Percentiles rank a stretch among this genome's conserved stretches.
Evolutionary conservation across 1,139 yeast genomes (phyloP).

Genomic region (Petasospora fabianii): DNA sequence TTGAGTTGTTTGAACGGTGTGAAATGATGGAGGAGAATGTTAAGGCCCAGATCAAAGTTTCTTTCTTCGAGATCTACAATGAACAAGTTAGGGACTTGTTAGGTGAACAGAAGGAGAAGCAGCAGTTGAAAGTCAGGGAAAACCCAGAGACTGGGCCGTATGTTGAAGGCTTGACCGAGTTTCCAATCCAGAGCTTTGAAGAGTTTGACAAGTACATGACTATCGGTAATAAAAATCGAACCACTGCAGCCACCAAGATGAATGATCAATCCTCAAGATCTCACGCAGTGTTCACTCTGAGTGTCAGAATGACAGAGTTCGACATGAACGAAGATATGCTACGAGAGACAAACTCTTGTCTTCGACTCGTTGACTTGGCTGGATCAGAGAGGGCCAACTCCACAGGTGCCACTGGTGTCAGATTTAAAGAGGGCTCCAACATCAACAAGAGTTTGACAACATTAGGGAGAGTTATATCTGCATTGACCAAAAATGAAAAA

Average conservation of each 20-base stretch:
- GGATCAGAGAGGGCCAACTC: conserved; percentile 71
- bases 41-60: conserved; percentile 57
- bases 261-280: conserved; percentile 76
- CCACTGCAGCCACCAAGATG: conserved; percentile 66
- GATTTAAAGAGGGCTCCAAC: conserved; percentile 70
- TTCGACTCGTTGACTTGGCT: conserved; percentile 74
- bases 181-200: conserved; percentile 40
- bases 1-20: conserved; percentile 49
- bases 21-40: conserved; percentile 38
- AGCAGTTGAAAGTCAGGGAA: conserved; percentile 52
- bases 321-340: conserved; percentile 44
- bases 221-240: conserved; percentile 53
- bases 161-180: conserved; percentile 60
- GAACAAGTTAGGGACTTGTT: conserved; percentile 62
- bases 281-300: conserved; percentile 70
- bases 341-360: conserved; percentile 51
- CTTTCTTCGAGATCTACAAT: conserved; percentile 79
- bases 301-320: conserved; percentile 51
- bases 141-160: conserved; percentile 63
- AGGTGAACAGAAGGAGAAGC: conserved; percentile 7
- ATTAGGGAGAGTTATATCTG: conserved; percentile 67
- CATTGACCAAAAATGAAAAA: conserved; percentile 42
- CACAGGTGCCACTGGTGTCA: conserved; percentile 60
- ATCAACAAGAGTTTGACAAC: conserved; percentile 76
- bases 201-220: conserved; percentile 58